phyloP scores from a whole-genome alignment of 140 eudicot genomes.

The Stevia rebaudiana region DNA sequence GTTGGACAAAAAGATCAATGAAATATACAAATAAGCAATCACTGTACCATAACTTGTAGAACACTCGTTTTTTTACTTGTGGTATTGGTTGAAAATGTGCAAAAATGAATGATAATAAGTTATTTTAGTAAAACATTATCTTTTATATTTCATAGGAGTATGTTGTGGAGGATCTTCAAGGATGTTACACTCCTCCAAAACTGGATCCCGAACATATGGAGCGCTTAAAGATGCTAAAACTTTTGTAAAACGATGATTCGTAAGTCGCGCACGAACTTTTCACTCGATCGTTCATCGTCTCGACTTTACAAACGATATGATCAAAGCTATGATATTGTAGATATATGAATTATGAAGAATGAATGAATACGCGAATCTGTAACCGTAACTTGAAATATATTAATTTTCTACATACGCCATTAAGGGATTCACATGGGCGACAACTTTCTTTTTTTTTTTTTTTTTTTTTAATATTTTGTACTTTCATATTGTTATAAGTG shows the following conservation, averaged over 20 bases:
- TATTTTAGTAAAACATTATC: not conserved
- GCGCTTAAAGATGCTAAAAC: constrained; percentile 64
- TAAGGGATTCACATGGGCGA: not conserved
- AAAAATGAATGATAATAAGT: not conserved
- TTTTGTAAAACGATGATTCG: constrained; percentile 31
- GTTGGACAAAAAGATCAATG: not conserved
- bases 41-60: not conserved
- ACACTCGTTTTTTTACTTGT: not conserved
- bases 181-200: constrained; percentile 63
- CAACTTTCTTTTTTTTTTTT: not conserved
- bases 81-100: not conserved
- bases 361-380: not conserved
- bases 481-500: not conserved
- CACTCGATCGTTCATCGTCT: not conserved
- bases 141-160: constrained; percentile 43
- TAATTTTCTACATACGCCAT: not conserved
- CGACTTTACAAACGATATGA: not conserved
- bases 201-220: constrained; percentile 59
- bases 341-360: constrained; percentile 11
- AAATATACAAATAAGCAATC: not conserved
- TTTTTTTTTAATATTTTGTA: not conserved
- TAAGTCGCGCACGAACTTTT: not conserved
- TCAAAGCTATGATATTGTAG: constrained; percentile 11
- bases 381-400: not conserved
- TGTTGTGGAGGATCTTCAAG: constrained; percentile 72